phyloP scores from a whole-genome alignment of 441 rosid genomes.

The Geranium incanum region DNA sequence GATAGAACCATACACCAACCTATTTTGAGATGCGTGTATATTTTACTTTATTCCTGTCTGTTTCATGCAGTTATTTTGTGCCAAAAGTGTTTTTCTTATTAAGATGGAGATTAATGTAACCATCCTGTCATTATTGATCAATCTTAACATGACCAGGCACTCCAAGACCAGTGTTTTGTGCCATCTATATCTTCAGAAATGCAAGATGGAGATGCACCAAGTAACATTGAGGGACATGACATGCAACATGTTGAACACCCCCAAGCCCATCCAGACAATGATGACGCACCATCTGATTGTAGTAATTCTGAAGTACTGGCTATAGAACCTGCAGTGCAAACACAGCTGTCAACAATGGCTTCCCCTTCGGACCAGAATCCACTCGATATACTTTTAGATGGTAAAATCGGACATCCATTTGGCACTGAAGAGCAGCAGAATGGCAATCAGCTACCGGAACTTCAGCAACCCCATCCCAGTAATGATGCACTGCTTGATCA shows the following conservation, averaged over 20 bases:
- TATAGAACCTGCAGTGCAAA: constrained; percentile 22
- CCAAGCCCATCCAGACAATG: constrained; percentile 13
- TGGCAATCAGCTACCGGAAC: not conserved
- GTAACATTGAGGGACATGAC: constrained; percentile 18
- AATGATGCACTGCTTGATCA: not conserved
- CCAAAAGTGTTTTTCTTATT: not conserved
- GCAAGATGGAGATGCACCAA: constrained; percentile 29
- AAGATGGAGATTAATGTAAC: not conserved
- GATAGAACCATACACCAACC: not conserved
- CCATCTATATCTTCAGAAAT: constrained; percentile 26
- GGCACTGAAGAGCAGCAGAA: constrained; percentile 8
- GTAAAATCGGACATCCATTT: constrained; percentile 24
- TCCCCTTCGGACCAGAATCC: constrained; percentile 13
- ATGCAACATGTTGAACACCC: constrained; percentile 1
- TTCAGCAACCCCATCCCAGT: not conserved
- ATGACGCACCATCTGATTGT: constrained; percentile 15
- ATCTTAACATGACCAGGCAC: constrained; percentile 30
- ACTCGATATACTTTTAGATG: constrained; percentile 9
- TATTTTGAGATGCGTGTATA: constrained; percentile 5
- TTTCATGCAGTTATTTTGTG: not conserved
- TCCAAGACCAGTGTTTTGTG: constrained; percentile 24
- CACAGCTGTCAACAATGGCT: constrained; percentile 8
- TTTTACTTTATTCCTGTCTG: not conserved
- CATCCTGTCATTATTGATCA: not conserved
- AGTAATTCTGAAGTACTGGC: constrained; percentile 20